These are phyloP conservation scores for Murraya paniculata DNA, from an alignment of 345 rosid genomes.

Conservation along the genomic window DNA sequence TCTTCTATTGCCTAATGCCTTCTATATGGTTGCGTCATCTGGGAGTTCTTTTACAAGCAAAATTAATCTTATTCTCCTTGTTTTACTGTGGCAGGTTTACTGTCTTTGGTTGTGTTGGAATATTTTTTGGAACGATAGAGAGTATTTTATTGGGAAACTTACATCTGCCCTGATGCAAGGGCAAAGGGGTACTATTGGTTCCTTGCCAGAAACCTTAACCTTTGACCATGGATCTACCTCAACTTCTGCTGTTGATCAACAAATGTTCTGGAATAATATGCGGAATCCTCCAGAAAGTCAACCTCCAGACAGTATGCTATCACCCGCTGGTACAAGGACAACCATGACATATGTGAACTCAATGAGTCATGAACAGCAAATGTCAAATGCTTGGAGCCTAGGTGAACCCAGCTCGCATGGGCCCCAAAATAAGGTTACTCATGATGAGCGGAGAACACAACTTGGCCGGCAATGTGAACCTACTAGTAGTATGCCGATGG, in stretches of 20 bases:
- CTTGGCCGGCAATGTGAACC: slow-evolving; percentile 41
- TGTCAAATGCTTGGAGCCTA: slow-evolving; percentile 42
- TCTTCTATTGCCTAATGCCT: background rate
- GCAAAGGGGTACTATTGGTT: slow-evolving; percentile 70
- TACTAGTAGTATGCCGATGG: slow-evolving; percentile 24
- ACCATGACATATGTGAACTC: slow-evolving; percentile 39
- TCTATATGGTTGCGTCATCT: background rate
- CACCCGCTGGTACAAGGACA: slow-evolving; percentile 41
- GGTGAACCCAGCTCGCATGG: slow-evolving; percentile 58
- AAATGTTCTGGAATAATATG: slow-evolving; percentile 58
- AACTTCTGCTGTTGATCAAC: slow-evolving; percentile 55
- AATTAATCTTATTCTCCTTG: background rate
- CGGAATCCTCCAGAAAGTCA: slow-evolving; percentile 48
- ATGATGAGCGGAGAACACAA: slow-evolving; percentile 40
- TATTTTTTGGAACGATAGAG: slow-evolving; percentile 17
- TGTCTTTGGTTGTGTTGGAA: slow-evolving; percentile 21
- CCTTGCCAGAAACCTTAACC: slow-evolving; percentile 67
- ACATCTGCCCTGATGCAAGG: slow-evolving; percentile 70
- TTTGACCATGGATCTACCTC: slow-evolving; percentile 82
- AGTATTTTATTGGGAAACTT: slow-evolving; percentile 14
- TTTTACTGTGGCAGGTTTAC: slow-evolving; percentile 9
- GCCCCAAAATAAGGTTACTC: slow-evolving; percentile 37
- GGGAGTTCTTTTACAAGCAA: slow-evolving; percentile 9
- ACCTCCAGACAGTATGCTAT: slow-evolving; percentile 43
- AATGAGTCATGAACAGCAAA: slow-evolving; percentile 48